These are phyloP conservation scores for Salix udensis DNA, from an alignment of 345 rosid genomes.

Conservation along the genomic window DNA sequence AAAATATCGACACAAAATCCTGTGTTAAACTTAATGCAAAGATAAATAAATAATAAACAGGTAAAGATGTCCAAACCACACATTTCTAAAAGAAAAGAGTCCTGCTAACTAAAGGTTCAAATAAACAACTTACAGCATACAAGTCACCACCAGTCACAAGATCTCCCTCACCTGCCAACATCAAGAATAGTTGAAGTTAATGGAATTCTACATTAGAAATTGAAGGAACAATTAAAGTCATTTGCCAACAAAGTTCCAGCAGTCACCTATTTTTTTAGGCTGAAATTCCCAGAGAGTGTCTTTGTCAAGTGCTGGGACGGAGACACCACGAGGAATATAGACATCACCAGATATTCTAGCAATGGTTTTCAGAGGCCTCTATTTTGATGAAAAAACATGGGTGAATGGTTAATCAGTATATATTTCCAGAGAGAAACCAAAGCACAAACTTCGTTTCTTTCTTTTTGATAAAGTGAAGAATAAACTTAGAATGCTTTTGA, in stretches of 20 bases:
- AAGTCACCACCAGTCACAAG: slow-evolving; percentile 95
- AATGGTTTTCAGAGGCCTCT: slow-evolving; percentile 99
- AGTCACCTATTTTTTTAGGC: slow-evolving; percentile 78
- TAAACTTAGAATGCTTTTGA: slow-evolving; percentile 3
- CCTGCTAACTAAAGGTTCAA: slow-evolving; percentile 8
- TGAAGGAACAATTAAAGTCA: neutral
- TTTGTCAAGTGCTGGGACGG: slow-evolving; percentile 97
- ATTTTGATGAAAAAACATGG: slow-evolving; percentile 9
- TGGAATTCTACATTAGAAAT: slow-evolving; percentile 4
- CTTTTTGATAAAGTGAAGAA: neutral
- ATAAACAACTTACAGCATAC: slow-evolving; percentile 76
- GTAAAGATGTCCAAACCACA: neutral
- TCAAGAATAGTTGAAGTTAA: slow-evolving; percentile 16
- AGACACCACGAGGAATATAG: slow-evolving; percentile 97
- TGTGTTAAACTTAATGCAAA: slow-evolving; percentile 5
- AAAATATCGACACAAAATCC: slow-evolving; percentile 16
- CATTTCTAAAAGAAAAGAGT: neutral
- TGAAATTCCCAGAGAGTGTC: slow-evolving; percentile 91
- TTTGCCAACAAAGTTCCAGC: slow-evolving; percentile 2
- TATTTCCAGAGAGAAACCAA: neutral
- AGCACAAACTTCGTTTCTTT: neutral
- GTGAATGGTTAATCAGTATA: slow-evolving; percentile 3
- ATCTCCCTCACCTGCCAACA: slow-evolving; percentile 85
- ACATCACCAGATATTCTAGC: slow-evolving; percentile 94
- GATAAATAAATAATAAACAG: neutral